Percentiles rank a stretch among this genome's conserved stretches.
Conservation (phyloP, 148 eudicot genomes). For the Heliosperma pusillum region DNA sequence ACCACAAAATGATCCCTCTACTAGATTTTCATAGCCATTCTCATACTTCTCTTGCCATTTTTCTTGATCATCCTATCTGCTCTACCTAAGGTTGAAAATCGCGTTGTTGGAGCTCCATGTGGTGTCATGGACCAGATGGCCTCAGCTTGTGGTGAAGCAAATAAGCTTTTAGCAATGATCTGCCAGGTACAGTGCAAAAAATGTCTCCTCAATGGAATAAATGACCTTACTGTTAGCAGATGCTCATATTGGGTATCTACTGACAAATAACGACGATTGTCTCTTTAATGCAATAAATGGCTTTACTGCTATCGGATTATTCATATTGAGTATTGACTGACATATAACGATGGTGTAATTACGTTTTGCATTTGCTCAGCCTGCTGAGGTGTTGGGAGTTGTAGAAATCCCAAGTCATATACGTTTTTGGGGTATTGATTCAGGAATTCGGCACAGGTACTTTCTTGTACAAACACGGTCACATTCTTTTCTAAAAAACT, state of each 20-base stretch:
- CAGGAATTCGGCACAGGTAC: slow-evolving; percentile 97
- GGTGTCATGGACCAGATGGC: slow-evolving; percentile 99
- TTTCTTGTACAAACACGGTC: background rate
- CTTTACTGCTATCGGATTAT: background rate
- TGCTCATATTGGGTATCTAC: background rate
- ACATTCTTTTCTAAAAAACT: background rate
- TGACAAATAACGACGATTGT: background rate
- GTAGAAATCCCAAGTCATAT: slow-evolving; percentile 93
- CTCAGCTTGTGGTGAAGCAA: slow-evolving; percentile 97
- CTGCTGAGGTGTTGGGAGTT: slow-evolving; percentile 95
- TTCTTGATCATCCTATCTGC: slow-evolving; percentile 9
- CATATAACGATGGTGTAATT: slow-evolving; percentile 2
- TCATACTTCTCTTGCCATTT: slow-evolving; percentile 3
- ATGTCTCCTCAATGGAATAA: background rate
- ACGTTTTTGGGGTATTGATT: slow-evolving; percentile 96
- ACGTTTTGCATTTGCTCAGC: slow-evolving; percentile 47
- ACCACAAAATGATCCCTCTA: background rate
- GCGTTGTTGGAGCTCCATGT: slow-evolving; percentile 98
- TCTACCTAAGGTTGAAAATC: slow-evolving; percentile 75
- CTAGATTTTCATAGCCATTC: background rate
- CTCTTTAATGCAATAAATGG: background rate
- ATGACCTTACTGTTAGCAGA: background rate
- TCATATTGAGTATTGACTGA: background rate
- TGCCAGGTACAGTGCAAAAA: slow-evolving; percentile 67
- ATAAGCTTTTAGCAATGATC: slow-evolving; percentile 96